Base-by-base conservation (phyloP, 176 grass and related monocot species). In the Musa troglodytarum region DNA sequence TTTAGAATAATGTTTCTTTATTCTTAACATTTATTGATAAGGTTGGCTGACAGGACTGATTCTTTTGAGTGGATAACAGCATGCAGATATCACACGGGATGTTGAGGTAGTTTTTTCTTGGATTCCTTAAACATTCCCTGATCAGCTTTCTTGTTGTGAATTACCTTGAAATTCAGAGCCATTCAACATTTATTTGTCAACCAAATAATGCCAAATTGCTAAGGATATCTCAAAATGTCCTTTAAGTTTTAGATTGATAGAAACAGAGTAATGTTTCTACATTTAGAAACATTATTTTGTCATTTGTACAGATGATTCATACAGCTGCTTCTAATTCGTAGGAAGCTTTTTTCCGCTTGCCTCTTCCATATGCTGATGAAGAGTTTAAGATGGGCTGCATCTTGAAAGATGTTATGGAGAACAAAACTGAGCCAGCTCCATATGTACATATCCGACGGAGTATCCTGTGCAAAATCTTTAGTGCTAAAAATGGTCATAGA, bases 351-450 rank as follows among this genome's bases (percentile, higher is more conserved):
- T 54, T 77, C 59, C 88, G 90, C 72, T 72, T 98, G 50, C 95
- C 95, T 78, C 82, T 98, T 89, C 95, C 95, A 78, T 98, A 98
- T 84, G 76, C 80, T 77, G 89, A 78, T 19, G 86, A 98, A 87
- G 95, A 98, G 73, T 98, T 93, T 79, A 87, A 85, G 81, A 91
- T 90, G 65, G 86, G 79, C 69, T 83, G 84, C 73, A 90, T 81
- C 43, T 78, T 86, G 58, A 77, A 73, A 58, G 82, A 93, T 76
- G 77, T 84, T 78, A 67, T 84, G 56, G 82, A 89, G 49, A 79
- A 79, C 78, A 78, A 81, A 54, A 84, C 72, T 23, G 92, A 85
- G 70, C 95, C 95, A 73, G 19, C 83, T 61, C 82, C 84, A 26
- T 98, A 89, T 73, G 77, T 85, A 65, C 88, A 73, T 66, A 98